These are phyloP conservation scores for Diaporthe citri DNA, from an alignment of 2,329 filamentous ascomycete species.

Conservation along the genomic window DNA sequence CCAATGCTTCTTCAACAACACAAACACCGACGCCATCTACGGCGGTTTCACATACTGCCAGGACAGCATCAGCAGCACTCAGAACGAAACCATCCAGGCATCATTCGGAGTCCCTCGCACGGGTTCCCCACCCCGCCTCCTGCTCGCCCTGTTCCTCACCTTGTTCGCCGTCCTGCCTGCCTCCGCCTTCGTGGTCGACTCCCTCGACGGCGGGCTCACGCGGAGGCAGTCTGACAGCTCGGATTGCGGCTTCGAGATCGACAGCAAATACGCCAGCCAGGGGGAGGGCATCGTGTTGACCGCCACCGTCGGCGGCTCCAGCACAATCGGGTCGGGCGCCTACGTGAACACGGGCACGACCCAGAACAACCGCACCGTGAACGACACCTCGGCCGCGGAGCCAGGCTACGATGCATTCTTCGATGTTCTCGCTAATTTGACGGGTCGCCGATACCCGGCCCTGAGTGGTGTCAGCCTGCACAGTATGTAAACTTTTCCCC, in stretches of 20 bases:
- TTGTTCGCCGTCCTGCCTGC: background rate
- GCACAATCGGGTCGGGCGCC: background rate
- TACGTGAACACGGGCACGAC: background rate
- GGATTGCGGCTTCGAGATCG: conserved; percentile 1
- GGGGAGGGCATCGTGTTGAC: background rate
- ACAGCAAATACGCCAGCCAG: background rate
- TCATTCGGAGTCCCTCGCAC: background rate
- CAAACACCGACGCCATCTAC: background rate
- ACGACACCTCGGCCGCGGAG: conserved; percentile 9
- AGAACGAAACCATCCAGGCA: conserved; percentile 4
- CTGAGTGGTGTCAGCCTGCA: conserved; percentile 4
- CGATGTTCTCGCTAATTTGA: background rate
- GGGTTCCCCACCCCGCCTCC: background rate
- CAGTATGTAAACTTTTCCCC: background rate
- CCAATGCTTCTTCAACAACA: background rate
- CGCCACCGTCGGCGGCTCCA: background rate
- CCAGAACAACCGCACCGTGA: conserved; percentile 2
- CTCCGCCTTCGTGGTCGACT: conserved; percentile 8
- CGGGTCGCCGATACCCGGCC: background rate
- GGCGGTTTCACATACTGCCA: background rate
- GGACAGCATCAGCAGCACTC: conserved; percentile 2
- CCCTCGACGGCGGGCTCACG: background rate
- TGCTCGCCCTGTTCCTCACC: conserved; percentile 12
- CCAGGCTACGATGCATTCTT: conserved; percentile 14
- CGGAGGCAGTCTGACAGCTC: conserved; percentile 5